Base-by-base conservation (phyloP, 148 eudicot genomes). In the Polygonum maritimum region DNA sequence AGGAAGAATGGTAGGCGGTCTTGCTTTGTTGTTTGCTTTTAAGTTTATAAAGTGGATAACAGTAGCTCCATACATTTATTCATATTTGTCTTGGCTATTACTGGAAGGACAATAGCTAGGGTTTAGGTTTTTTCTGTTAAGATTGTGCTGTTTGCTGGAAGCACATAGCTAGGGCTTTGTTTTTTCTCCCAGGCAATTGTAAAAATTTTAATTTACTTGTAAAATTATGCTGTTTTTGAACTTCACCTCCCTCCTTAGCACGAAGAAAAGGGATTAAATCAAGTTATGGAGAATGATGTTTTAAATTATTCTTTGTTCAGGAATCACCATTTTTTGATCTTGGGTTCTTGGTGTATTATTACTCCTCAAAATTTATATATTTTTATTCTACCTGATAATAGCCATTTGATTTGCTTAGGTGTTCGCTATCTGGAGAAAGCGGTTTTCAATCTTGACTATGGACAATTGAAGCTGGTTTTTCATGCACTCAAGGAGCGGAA, bases 341-440 rank as follows among this genome's bases (percentile, higher is more conserved):
- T 21, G 19, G n/a, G 26, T 55, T 55, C 62, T 55, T 7, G 62
- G 31, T 1, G 19, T 55, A 55, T 55, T n/a, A 55, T 57, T 31
- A 57, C 22, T 12, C 63, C 22, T 4, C 63, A 57, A 19, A 21
- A 57, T 57, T 9, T 5, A 13, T 57, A 13, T 57, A 2, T n/a
- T 16, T 16, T 60, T 36, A 10, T 11, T 54, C n/a, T 18, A 62
- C 18, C 35, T 57, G 1, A 40, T 21, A 71, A 21, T 72, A 41
- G 21, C 10, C 26, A 18, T 72, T 21, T 44, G 49, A 41, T 72
- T 72, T 72, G 51, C 15, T 79, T 82, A 94, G 98, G 98, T 63
- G 98, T 94, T 77, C 95, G 98, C 73, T 94, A 94, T 82, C 87
- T 94, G 89, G 98, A 94, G 83, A 94, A 94, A 83, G 98, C 98